Conservation (phyloP, 1,139 yeast genomes). For the Sugiyamaella grinbergsii region DNA sequence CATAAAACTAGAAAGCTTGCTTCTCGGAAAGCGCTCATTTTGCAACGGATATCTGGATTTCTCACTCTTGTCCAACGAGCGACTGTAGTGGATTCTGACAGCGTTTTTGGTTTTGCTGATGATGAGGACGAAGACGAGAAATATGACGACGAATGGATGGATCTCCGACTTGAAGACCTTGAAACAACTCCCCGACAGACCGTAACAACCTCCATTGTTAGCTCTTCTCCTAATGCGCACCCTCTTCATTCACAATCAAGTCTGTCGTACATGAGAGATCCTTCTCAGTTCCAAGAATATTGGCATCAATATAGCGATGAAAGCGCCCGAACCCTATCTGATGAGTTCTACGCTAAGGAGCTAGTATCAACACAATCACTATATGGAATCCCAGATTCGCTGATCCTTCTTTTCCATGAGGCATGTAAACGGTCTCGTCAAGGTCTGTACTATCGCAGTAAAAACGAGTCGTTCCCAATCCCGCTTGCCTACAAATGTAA, state of each 20-base stretch:
- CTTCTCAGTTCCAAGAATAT: slow-evolving; percentile 36
- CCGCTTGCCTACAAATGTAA: slow-evolving; percentile 51
- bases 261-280: slow-evolving; percentile 35
- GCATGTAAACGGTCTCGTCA: slow-evolving; percentile 56
- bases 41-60: slow-evolving; percentile 78
- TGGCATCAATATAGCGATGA: slow-evolving; percentile 32
- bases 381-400: slow-evolving; percentile 82
- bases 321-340: slow-evolving; percentile 27
- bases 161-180: slow-evolving; percentile 34
- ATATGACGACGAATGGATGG: slow-evolving; percentile 33
- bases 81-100: slow-evolving; percentile 34
- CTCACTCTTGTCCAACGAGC: slow-evolving; percentile 72
- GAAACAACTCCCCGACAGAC: slow-evolving; percentile 19
- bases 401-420: slow-evolving; percentile 61
- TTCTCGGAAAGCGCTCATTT: slow-evolving; percentile 72
- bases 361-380: slow-evolving; percentile 75
- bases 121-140: slow-evolving; percentile 23
- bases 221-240: slow-evolving; percentile 10
- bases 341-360: slow-evolving; percentile 38
- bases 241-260: slow-evolving; percentile 5
- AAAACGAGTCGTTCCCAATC: slow-evolving; percentile 43
- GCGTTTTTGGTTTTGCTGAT: slow-evolving; percentile 23
- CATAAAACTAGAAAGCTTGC: slow-evolving; percentile 66
- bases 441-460: slow-evolving; percentile 53
- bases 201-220: not conserved